phyloP scores from a whole-genome alignment of 2,329 filamentous ascomycete species.

The Penicillium sp. region DNA sequence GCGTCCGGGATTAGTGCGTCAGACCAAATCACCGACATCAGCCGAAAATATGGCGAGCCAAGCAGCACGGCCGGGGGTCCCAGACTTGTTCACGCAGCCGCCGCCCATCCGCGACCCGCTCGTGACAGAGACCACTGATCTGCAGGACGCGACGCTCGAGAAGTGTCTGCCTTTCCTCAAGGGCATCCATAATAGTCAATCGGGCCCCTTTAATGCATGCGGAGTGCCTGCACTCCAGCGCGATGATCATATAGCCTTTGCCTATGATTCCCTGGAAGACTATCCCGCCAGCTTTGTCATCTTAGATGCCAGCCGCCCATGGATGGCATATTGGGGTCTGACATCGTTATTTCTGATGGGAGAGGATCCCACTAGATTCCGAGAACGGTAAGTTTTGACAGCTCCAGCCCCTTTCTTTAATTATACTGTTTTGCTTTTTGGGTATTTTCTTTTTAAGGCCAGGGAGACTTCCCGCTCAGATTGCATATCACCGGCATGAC shows the following conservation, averaged over 20 bases:
- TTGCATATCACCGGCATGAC: background rate
- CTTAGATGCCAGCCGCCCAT: conserved; percentile 85
- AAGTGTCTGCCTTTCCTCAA: conserved; percentile 69
- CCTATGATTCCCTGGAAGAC: conserved; percentile 51
- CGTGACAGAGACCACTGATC: conserved; percentile 64
- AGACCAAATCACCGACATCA: background rate
- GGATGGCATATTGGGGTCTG: conserved; percentile 92
- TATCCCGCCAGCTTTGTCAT: conserved; percentile 70
- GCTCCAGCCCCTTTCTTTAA: background rate
- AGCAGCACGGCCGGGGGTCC: conserved; percentile 30
- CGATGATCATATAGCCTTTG: conserved; percentile 51
- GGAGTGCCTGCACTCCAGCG: conserved; percentile 76
- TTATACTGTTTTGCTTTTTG: background rate
- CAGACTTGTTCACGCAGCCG: conserved; percentile 42
- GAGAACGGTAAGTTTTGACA: conserved; percentile 53
- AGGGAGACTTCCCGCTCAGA: background rate
- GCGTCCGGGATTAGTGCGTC: conserved; percentile 11
- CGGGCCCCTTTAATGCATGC: conserved; percentile 62
- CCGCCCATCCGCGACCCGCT: conserved; percentile 67
- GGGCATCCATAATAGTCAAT: conserved; percentile 49
- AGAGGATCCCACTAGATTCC: conserved; percentile 67
- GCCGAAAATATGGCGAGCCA: conserved; percentile 25
- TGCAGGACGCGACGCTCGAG: conserved; percentile 68
- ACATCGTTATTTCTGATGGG: conserved; percentile 74
- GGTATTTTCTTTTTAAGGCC: background rate